Base-by-base conservation (phyloP, 2,329 filamentous ascomycete species). In the Cladosporium oxysporum region DNA sequence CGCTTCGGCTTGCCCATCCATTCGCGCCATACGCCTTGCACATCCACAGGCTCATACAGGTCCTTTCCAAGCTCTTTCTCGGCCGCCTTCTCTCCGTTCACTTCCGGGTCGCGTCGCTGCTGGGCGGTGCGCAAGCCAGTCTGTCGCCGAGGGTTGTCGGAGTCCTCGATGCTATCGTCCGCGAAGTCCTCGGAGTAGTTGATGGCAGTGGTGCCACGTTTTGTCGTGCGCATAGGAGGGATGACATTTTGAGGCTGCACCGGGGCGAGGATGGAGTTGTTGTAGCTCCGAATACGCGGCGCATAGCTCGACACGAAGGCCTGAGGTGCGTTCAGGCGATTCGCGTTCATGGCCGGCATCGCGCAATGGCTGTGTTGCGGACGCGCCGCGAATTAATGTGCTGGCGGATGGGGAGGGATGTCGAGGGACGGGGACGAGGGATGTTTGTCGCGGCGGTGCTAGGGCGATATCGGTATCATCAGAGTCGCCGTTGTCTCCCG, bases 111-210 rank as follows among this genome's bases (percentile, higher is more conserved):
- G 44, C 70, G 70, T 60, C 73, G 70, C 71, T 91, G 88, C 73
- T 92, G 88, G 74, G 93, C 79, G 74, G 90, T 97, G 72, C 93
- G 89, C 78, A 97, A 78, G 5, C 93, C 93, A 0, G 93, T 96
- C 14, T 91, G 87, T 68, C 88, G 82, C 28, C 77, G 71, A 52
- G 85, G 91, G 1, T 90, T 89, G 69, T 94, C 89, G 69, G 92
- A 87, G 67, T 87, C 84, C 64, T 92, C 90, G 69, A 92, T 90
- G 69, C 92, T 91, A 65, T 89, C 93, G 71, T 97, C 94, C 75
- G 90, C 96, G 57, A 93, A 93, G 77, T 98, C 94, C 77, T 99
- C 95, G 28, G 95, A 94, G 76, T 99, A 99, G 81, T 97, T 99
- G 80, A 98, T 95, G 69, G 94, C 91, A 37, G 92, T 95, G 1